Conservation (phyloP, 345 rosid genomes). For the Eucalyptus rudis region DNA sequence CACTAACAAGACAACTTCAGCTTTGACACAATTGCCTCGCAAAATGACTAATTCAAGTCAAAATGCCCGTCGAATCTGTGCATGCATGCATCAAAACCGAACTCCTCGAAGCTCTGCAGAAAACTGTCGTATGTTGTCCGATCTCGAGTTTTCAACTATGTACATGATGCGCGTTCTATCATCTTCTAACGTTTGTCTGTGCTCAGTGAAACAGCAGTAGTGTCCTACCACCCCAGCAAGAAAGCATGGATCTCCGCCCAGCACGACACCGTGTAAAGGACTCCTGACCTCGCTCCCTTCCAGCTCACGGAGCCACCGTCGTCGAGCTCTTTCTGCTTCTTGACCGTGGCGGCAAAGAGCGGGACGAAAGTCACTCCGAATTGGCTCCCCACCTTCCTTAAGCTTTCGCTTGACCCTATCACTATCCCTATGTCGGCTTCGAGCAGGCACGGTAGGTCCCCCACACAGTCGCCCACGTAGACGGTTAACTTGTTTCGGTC, state of each 20-base stretch:
- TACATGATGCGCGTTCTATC: not conserved
- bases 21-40: not conserved
- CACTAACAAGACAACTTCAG: not conserved
- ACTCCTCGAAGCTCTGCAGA: not conserved
- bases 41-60: not conserved
- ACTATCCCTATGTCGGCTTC: slow-evolving; percentile 91
- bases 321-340: slow-evolving; percentile 47
- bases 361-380: slow-evolving; percentile 84
- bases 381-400: slow-evolving; percentile 63
- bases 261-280: slow-evolving; percentile 66
- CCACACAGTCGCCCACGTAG: slow-evolving; percentile 85
- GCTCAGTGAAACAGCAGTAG: slow-evolving; percentile 7
- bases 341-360: slow-evolving; percentile 49
- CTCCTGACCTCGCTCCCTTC: slow-evolving; percentile 55
- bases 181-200: slow-evolving; percentile 2
- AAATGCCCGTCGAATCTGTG: not conserved
- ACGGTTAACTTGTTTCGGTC: slow-evolving; percentile 39
- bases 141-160: not conserved
- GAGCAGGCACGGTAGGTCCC: slow-evolving; percentile 87
- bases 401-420: slow-evolving; percentile 68
- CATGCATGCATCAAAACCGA: not conserved
- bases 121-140: not conserved
- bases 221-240: slow-evolving; percentile 60
- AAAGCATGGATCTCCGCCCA: slow-evolving; percentile 96
- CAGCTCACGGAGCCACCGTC: slow-evolving; percentile 38